A percentile compares a stretch with the other conserved stretches of the same genome.
Conservation (phyloP, 768 basidiomycete species). For the Termitomyces sp. region DNA sequence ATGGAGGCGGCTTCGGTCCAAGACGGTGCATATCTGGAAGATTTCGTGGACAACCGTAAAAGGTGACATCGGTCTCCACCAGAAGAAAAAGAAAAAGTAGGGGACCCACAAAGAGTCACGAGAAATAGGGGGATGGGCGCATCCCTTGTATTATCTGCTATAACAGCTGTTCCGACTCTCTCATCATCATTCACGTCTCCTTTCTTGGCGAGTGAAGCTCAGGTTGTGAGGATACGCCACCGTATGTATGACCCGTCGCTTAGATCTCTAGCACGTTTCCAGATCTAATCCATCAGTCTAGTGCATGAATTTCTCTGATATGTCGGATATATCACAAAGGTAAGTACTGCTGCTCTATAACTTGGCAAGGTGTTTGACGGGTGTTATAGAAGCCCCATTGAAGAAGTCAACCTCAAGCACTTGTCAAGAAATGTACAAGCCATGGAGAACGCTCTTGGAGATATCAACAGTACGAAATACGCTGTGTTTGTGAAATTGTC, state of each 20-base stretch:
- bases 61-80: neutral
- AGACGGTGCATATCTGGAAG: neutral
- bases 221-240: neutral
- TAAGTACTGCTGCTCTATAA: neutral
- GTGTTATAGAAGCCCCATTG: neutral
- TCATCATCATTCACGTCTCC: neutral
- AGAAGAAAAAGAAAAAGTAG: neutral
- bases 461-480: neutral
- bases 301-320: neutral
- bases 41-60: neutral
- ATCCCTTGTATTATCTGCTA: neutral
- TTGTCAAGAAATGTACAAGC: neutral
- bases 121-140: neutral
- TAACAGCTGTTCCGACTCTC: neutral
- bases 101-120: neutral
- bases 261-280: neutral
- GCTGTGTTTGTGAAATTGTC: neutral
- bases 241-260: neutral
- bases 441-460: neutral
- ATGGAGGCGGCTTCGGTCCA: neutral
- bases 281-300: neutral
- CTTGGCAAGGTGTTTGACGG: neutral
- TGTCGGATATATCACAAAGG: neutral
- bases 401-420: neutral
- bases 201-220: neutral